These are phyloP conservation scores for Acarospora socialis DNA, from an alignment of 2,329 filamentous ascomycete species.

Conservation along the genomic window DNA sequence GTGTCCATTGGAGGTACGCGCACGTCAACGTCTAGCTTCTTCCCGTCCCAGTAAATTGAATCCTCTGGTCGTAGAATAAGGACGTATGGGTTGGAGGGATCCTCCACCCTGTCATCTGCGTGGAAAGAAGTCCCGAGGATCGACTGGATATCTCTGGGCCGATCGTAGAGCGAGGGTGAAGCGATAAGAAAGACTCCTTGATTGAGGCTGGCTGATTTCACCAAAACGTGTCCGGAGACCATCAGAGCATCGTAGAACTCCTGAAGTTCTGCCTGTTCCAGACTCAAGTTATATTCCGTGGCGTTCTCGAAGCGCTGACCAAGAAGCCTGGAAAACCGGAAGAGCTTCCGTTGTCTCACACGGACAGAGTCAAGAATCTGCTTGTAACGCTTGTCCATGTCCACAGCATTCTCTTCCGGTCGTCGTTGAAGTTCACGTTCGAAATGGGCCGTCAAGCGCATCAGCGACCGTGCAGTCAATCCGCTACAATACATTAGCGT, in stretches of 20 bases:
- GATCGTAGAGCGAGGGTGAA: conserved; percentile 60
- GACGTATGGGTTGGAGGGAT: conserved; percentile 68
- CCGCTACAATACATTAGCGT: conserved; percentile 36
- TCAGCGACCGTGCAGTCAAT: conserved; percentile 82
- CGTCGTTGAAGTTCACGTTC: conserved; percentile 78
- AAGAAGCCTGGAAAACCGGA: conserved; percentile 82
- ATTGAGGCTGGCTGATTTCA: conserved; percentile 55
- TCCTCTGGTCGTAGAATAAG: conserved; percentile 74
- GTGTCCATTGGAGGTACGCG: conserved; percentile 71
- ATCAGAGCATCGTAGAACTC: conserved; percentile 70
- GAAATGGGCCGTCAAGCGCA: conserved; percentile 77
- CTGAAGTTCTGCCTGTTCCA: conserved; percentile 52
- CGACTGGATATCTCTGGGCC: conserved; percentile 67
- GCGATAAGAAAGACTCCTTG: conserved; percentile 73
- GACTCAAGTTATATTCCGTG: conserved; percentile 81
- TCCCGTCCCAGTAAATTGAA: conserved; percentile 66
- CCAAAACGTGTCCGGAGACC: conserved; percentile 72
- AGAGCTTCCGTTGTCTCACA: conserved; percentile 88
- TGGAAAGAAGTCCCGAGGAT: conserved; percentile 71
- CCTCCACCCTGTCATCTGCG: conserved; percentile 53
- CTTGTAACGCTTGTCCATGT: conserved; percentile 97
- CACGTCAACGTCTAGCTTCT: conserved; percentile 55
- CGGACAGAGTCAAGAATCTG: conserved; percentile 89
- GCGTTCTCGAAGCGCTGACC: conserved; percentile 93
- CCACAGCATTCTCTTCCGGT: conserved; percentile 65